phyloP scores from a whole-genome alignment of 1,284 basidiomycete genomes.

The Xerocomus cyaneibrunnescens region DNA sequence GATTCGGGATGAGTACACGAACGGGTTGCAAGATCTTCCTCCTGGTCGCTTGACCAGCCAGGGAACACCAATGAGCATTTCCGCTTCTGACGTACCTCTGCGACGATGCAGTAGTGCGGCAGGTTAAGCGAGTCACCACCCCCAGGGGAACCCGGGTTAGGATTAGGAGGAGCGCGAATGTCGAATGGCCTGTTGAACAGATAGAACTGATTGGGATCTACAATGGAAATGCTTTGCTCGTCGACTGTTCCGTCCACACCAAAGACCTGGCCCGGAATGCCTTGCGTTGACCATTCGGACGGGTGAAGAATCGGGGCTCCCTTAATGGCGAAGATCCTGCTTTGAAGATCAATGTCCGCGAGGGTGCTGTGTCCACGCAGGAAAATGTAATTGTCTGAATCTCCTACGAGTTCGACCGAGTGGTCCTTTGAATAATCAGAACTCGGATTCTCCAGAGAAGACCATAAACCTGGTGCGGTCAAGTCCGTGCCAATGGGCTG shows the following conservation, averaged over 20 bases:
- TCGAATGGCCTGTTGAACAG: conserved; percentile 4
- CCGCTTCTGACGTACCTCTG: conserved; percentile 16
- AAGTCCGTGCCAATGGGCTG: conserved; percentile 10
- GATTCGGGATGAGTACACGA: background rate
- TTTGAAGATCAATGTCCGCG: conserved; percentile 12
- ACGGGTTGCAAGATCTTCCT: conserved; percentile 1
- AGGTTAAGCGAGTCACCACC: background rate
- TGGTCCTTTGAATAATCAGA: conserved; percentile 6
- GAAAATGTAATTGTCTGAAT: conserved; percentile 13
- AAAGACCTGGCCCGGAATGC: background rate
- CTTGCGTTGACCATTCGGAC: background rate
- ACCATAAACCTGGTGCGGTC: background rate
- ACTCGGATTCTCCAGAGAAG: conserved; percentile 2
- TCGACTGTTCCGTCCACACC: background rate
- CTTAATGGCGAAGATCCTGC: background rate
- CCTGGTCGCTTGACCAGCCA: conserved; percentile 7
- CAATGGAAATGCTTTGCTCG: conserved; percentile 8
- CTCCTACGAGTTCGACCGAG: conserved; percentile 4
- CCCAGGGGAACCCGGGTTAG: background rate
- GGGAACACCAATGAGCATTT: conserved; percentile 2
- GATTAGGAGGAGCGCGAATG: background rate
- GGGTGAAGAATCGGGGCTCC: background rate
- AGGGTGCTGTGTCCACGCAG: conserved; percentile 16
- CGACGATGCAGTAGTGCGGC: conserved; percentile 12
- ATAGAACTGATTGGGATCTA: conserved; percentile 5